phyloP scores from a whole-genome alignment of 2,329 filamentous ascomycete genomes.

The Emmonsia crescens region DNA sequence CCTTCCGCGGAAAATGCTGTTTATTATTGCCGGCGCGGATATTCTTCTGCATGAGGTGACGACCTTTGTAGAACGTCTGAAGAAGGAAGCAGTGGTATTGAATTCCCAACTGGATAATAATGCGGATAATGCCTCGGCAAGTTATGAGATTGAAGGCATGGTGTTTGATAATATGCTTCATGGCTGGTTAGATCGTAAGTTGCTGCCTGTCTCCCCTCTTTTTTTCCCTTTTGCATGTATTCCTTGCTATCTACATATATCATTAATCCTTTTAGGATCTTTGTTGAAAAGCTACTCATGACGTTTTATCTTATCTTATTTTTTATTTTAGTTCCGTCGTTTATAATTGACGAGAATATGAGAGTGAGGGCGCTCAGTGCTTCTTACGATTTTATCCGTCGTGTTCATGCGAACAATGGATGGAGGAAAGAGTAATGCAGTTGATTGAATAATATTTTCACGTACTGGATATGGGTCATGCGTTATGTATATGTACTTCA shows the following conservation, averaged over 20 bases:
- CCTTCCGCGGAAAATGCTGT: slow-evolving; percentile 30
- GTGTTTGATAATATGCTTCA: slow-evolving; percentile 22
- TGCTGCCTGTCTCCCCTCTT: neutral
- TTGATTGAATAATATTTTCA: neutral
- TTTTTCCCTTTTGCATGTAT: neutral
- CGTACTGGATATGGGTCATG: neutral
- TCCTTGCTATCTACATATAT: neutral
- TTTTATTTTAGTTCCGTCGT: slow-evolving; percentile 11
- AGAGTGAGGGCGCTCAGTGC: slow-evolving; percentile 8
- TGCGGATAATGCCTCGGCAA: slow-evolving; percentile 8
- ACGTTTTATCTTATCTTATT: neutral
- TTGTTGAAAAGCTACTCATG: neutral
- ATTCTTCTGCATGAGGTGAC: slow-evolving; percentile 35
- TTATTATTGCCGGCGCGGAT: slow-evolving; percentile 33
- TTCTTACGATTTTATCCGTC: slow-evolving; percentile 8
- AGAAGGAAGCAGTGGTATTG: slow-evolving; percentile 15
- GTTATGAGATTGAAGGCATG: slow-evolving; percentile 15
- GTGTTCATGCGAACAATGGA: slow-evolving; percentile 6
- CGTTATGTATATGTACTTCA: neutral
- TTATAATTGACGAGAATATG: slow-evolving; percentile 10
- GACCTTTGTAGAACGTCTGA: slow-evolving; percentile 28
- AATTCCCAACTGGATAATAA: neutral
- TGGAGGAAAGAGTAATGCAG: neutral
- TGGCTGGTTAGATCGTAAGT: slow-evolving; percentile 22
- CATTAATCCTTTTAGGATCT: neutral